Evolutionary conservation across 345 rosid genomes (phyloP), one percentile per base, ranked within the genome.

Genomic region (Salix brachista): DNA sequence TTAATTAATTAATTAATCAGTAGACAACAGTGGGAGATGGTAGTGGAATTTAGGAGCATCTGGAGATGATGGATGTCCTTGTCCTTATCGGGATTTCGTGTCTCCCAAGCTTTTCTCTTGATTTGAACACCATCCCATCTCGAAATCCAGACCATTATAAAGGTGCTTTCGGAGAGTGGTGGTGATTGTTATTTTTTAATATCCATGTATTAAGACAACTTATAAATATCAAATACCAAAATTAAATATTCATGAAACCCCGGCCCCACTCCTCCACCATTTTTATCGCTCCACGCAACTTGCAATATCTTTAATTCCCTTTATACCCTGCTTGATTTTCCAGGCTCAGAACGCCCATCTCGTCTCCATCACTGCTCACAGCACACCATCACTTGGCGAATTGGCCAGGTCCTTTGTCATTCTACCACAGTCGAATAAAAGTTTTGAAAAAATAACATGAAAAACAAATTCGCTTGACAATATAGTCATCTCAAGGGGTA

Each of bases 71-170:
- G 65, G 72, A 78, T 67, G 76, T 78, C 80, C 69, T 32, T 58
- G 72, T 80, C 82, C 14, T 25, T 26, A 75, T 71, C 58, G 79
- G 76, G 71, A 34, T 83, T 73, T 37, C 83, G 80, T 73, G 83
- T 74, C 77, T 2, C 70, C 21, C 9, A 26, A 73, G 17, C 73
- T 70, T 73, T 48, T 73, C 50, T 32, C 10, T 36, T 66, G 19
- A 66, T 69, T 69, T 65, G 25, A 52, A 34, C 69, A 1, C 32
- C 8, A 14, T 13, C 71, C 37, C n/a, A 25, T 58, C 62, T 58
- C 4, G 1, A 54, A 54, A 48, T 41, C 9, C 37, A 36, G 37
- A 1, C 37, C 37, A 36, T 5, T 36, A 36, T 36, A 36, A 36
- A 36, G 37, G 7, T 36, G 37, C 37, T 36, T 1, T 36, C 37